These are phyloP conservation scores for Bromus sterilis DNA, from an alignment of 176 grass and related monocot species.

Conservation along the genomic window DNA sequence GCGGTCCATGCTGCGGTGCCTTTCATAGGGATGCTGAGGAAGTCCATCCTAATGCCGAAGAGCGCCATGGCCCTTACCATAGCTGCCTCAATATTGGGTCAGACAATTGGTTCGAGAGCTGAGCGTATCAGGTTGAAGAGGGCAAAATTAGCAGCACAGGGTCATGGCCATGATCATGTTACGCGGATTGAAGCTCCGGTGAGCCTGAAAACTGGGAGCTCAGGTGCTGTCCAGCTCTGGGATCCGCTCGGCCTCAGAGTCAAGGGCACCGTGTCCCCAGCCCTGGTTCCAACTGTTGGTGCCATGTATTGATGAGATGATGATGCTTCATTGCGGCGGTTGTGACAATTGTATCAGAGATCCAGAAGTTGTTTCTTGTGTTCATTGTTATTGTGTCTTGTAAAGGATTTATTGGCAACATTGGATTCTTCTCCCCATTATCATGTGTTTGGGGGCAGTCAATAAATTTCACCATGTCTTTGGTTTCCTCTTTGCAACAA, in stretches of 20 bases:
- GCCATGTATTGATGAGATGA: conserved; percentile 26
- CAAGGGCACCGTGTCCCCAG: not conserved
- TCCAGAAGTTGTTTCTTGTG: not conserved
- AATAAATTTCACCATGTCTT: conserved; percentile 15
- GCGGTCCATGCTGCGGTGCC: conserved; percentile 73
- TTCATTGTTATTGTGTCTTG: conserved; percentile 23
- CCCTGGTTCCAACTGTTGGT: conserved; percentile 30
- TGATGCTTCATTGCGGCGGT: not conserved
- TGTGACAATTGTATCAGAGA: not conserved
- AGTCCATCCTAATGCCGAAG: conserved; percentile 86
- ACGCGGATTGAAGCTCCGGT: conserved; percentile 12
- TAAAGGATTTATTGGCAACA: conserved; percentile 4
- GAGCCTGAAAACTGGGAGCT: conserved; percentile 37
- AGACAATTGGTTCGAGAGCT: conserved; percentile 84
- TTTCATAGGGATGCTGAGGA: conserved; percentile 84
- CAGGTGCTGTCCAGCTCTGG: conserved; percentile 28
- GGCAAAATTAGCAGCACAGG: conserved; percentile 6
- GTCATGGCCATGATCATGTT: not conserved
- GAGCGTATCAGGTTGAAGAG: conserved; percentile 69
- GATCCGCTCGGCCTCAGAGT: conserved; percentile 39
- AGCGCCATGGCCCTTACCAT: conserved; percentile 71
- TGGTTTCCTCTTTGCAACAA: not conserved
- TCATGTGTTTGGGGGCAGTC: not conserved
- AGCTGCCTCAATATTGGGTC: conserved; percentile 69
- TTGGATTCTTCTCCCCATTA: conserved; percentile 1